phyloP scores from a whole-genome alignment of 495 filamentous ascomycete genomes.

The Baudoinia panamericana region DNA sequence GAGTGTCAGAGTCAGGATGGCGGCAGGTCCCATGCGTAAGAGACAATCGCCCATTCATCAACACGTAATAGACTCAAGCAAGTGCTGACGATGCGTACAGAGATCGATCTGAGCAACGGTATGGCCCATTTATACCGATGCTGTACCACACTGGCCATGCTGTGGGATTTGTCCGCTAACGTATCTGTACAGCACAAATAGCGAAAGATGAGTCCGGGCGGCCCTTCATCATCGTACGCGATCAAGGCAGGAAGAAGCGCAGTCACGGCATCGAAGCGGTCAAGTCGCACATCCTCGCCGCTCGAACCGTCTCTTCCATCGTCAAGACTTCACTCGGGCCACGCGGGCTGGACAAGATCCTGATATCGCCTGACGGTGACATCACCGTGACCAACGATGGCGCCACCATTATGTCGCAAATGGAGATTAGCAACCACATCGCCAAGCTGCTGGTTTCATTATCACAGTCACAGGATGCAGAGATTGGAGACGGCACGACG shows the following conservation, averaged over 20 bases:
- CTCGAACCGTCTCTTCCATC: constrained; percentile 88
- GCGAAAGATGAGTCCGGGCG: constrained; percentile 89
- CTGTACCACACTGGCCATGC: no score
- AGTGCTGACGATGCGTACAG: constrained; percentile 17
- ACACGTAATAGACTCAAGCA: background rate
- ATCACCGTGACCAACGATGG: constrained; percentile 99
- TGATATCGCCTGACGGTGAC: constrained; percentile 97
- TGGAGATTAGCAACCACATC: constrained; percentile 98
- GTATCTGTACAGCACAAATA: constrained; percentile 46
- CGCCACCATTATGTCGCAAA: constrained; percentile 92
- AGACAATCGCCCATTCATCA: no score
- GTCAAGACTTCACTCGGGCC: constrained; percentile 95
- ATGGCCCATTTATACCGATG: no score
- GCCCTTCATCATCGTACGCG: constrained; percentile 96
- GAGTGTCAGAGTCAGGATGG: constrained; percentile 3
- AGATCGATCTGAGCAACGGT: constrained; percentile 66
- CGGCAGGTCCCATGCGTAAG: constrained; percentile 20
- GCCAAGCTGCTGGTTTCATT: constrained; percentile 93
- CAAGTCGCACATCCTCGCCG: constrained; percentile 94
- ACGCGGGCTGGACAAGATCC: constrained; percentile 94
- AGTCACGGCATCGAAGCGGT: constrained; percentile 92
- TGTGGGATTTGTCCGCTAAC: no score
- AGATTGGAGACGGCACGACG: constrained; percentile 97
- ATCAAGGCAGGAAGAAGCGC: constrained; percentile 97
- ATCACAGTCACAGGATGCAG: constrained; percentile 98